phyloP scores from a whole-genome alignment of 306 rosid genomes.

The Sophora flavescens region DNA sequence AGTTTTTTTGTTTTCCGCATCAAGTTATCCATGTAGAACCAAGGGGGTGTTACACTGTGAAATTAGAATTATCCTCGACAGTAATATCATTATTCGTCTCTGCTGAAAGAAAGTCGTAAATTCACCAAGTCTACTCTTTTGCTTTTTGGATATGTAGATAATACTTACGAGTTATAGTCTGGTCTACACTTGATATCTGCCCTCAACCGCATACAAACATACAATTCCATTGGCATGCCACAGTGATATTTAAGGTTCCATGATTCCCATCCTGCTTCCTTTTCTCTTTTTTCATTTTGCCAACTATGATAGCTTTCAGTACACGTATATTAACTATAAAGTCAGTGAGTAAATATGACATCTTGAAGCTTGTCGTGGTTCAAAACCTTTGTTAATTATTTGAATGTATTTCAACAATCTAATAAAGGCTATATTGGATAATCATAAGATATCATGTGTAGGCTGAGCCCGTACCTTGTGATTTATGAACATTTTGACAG shows the following conservation, averaged over 20 bases:
- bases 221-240: slow-evolving; percentile 20
- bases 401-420: slow-evolving; percentile 32
- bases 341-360: slow-evolving; percentile 1
- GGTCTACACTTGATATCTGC: slow-evolving; percentile 1
- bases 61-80: no score
- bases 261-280: slow-evolving; percentile 32
- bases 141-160: slow-evolving; percentile 25
- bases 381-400: slow-evolving; percentile 22
- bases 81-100: no score
- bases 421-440: slow-evolving; percentile 31
- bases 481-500: slow-evolving; percentile 35
- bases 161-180: slow-evolving; percentile 18
- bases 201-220: not conserved
- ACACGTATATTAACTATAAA: not conserved
- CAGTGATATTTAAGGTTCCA: slow-evolving; percentile 20
- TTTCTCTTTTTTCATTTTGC: slow-evolving; percentile 13
- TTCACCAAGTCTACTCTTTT: slow-evolving; percentile 4
- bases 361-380: slow-evolving; percentile 21
- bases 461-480: slow-evolving; percentile 1
- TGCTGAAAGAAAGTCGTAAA: no score
- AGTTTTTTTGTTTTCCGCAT: no score
- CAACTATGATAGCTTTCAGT: not conserved
- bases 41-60: no score
- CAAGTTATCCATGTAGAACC: no score
- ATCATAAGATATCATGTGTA: slow-evolving; percentile 17